These are phyloP conservation scores for Apiospora pterosperma DNA, from an alignment of 2,329 filamentous ascomycete genomes.

Conservation along the genomic window DNA sequence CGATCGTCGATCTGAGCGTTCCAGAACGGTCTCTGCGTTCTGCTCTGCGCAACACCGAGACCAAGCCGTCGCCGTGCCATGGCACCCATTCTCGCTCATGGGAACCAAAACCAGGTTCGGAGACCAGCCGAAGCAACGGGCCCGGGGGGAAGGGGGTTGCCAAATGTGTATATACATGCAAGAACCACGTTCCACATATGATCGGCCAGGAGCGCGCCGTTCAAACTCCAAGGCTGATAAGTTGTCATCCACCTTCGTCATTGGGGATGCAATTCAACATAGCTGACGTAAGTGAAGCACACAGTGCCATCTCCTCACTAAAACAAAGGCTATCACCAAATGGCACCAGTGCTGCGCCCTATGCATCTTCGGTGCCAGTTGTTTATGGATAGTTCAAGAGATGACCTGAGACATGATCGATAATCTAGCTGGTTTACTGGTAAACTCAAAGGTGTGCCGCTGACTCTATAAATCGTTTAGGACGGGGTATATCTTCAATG, in stretches of 20 bases:
- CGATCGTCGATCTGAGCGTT: constrained; percentile 1
- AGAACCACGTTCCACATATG: background rate
- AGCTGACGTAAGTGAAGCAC: background rate
- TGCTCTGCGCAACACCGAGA: background rate
- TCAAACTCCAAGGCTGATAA: background rate
- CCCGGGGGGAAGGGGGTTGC: too few relatives aligned
- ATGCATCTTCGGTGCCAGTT: too few relatives aligned
- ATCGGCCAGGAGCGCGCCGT: background rate
- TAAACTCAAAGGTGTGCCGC: background rate
- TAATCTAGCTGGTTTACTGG: background rate
- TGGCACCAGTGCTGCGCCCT: background rate
- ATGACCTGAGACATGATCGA: background rate
- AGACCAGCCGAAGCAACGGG: background rate
- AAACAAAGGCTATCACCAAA: background rate
- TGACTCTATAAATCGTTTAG: too few relatives aligned
- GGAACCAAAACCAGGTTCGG: background rate
- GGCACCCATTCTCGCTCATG: background rate
- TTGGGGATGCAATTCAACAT: background rate
- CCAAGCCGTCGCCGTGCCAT: background rate
- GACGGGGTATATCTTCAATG: background rate
- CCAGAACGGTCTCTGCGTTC: background rate
- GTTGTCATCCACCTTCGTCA: background rate
- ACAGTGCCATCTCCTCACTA: background rate
- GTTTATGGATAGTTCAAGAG: background rate
- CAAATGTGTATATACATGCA: too few relatives aligned